Percentiles rank a stretch among this genome's conserved stretches.
Evolutionary conservation across 106 monocot species (phyloP).

Genomic region (Iris macrosiphon): DNA sequence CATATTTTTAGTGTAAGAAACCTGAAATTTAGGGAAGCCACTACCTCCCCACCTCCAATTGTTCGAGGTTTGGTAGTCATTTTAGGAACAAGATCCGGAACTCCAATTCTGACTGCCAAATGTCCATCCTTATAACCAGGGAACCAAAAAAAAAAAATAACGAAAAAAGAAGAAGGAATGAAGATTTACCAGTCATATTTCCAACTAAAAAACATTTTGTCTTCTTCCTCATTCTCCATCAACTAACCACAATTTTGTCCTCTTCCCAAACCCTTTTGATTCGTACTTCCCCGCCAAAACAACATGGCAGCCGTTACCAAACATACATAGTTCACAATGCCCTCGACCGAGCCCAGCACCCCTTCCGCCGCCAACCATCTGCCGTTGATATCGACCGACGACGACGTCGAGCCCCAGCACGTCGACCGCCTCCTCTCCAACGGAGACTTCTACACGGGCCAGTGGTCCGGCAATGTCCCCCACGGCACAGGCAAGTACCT

Average conservation of each 20-base stretch:
- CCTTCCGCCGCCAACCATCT: neutral
- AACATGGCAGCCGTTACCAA: too few relatives aligned
- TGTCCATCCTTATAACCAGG: neutral
- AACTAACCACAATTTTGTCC: too few relatives aligned
- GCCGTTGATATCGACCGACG: too few relatives aligned
- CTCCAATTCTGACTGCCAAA: neutral
- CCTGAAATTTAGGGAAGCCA: neutral
- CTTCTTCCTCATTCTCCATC: too few relatives aligned
- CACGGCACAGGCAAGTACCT: slow-evolving; percentile 47
- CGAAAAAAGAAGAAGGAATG: too few relatives aligned
- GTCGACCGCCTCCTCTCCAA: slow-evolving; percentile 27
- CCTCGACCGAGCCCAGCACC: neutral
- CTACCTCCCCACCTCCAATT: slow-evolving; percentile 3
- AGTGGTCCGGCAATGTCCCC: slow-evolving; percentile 24
- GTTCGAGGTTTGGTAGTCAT: slow-evolving; percentile 9
- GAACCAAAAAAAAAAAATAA: neutral
- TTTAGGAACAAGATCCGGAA: slow-evolving; percentile 2
- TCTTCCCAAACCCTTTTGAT: too few relatives aligned
- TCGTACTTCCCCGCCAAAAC: neutral
- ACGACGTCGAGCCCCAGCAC: slow-evolving; percentile 4
- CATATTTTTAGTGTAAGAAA: too few relatives aligned
- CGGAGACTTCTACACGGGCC: slow-evolving; percentile 50
- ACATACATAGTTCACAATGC: neutral
- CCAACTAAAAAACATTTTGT: too few relatives aligned
- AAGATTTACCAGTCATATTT: too few relatives aligned